Evolutionary conservation across 73 alveolate species (phyloP), one percentile per base, ranked within the genome.

Genomic region (Tetrahymena malaccensis): DNA sequence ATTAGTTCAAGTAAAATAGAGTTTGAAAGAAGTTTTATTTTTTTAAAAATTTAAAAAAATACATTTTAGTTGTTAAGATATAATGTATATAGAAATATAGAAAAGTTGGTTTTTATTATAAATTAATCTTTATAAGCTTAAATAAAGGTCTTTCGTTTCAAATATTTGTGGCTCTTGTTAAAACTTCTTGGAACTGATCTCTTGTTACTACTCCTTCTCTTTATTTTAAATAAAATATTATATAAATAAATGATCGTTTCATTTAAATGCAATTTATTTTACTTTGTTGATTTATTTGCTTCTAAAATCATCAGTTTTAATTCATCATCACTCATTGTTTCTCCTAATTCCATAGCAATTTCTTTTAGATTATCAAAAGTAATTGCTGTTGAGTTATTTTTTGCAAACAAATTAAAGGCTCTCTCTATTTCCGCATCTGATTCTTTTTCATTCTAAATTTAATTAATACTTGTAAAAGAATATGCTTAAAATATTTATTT

Each of bases 301-400:
- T 98, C 99, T 56, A 96, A 96, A 96, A 98, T 96, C 99, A 98
- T 98, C 94, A 98, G 98, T 89, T 98, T 98, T 43, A 98, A 94
- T 96, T 98, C 99, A 96, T 98, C 99, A 95, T 98, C 99, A 94
- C 98, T 98, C 99, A 98, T 97, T 19, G 97, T 98, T 94, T 98
- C 99, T n/a, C 99, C 99, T 94, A 98, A 95, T 96, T 98, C 99
- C 43, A 96, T 94, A 13, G 99, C 99, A 16, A 98, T 98, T 96
- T 98, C 96, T 96, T 98, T 98, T 58, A 98, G 96, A 94, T 98
- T 98, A 37, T 98, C 98, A 94, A 98, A 96, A 19, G 98, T 96
- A 40, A 98, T 98, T 95, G 83, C 44, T 35, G 37, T 97, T 17
- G 97, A 97, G 93, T 98, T 96, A 33, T 96, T 97, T n/a, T 95